phyloP scores from a whole-genome alignment of 192 early-diverging fungal species.

The Coemansia sp. region DNA sequence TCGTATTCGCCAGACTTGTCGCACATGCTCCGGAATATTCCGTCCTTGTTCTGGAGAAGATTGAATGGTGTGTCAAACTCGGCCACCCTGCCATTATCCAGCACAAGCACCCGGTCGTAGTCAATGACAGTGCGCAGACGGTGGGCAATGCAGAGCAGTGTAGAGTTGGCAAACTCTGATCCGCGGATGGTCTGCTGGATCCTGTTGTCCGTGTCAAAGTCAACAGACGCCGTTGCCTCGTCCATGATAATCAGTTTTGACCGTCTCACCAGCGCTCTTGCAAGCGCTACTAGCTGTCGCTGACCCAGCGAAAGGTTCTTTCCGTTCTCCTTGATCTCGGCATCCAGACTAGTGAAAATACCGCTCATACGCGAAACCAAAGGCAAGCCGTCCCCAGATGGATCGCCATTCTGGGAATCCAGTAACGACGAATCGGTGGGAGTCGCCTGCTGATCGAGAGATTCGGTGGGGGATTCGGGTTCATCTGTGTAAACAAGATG shows the following conservation, averaged over 20 bases:
- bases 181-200: slow-evolving; percentile 89
- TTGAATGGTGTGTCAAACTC: slow-evolving; percentile 83
- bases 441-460: not conserved
- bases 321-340: slow-evolving; percentile 81
- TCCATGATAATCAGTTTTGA: slow-evolving; percentile 78
- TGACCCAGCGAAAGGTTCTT: slow-evolving; percentile 80
- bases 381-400: not conserved
- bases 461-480: not conserved
- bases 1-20: slow-evolving; percentile 80
- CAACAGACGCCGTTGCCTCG: slow-evolving; percentile 90
- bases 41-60: slow-evolving; percentile 62
- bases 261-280: slow-evolving; percentile 73
- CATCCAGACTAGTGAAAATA: slow-evolving; percentile 57
- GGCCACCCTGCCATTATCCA: slow-evolving; percentile 73
- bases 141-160: slow-evolving; percentile 90
- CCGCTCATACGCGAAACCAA: slow-evolving; percentile 17
- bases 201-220: slow-evolving; percentile 80
- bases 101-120: slow-evolving; percentile 82
- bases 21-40: slow-evolving; percentile 79
- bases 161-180: slow-evolving; percentile 68
- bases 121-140: slow-evolving; percentile 84
- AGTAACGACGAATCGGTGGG: not conserved
- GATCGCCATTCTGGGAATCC: not conserved
- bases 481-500: slow-evolving; percentile 57
- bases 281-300: slow-evolving; percentile 76